phyloP scores from a whole-genome alignment of 176 grass and related monocot genomes.

The Carex cristatella region DNA sequence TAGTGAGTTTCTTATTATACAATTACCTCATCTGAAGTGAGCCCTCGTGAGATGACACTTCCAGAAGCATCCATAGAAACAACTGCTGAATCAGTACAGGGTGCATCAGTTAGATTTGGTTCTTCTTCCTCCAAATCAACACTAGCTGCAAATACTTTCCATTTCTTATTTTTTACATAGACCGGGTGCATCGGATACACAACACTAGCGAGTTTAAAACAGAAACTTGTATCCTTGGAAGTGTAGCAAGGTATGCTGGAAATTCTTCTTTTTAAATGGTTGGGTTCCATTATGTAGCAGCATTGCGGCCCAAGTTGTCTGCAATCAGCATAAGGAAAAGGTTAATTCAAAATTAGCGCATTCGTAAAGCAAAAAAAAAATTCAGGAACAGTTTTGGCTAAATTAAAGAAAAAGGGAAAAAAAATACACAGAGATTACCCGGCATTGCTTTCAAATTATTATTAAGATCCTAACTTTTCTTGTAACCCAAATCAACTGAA shows the following conservation, averaged over 20 bases:
- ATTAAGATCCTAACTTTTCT: neutral
- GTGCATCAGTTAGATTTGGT: slow-evolving; percentile 14
- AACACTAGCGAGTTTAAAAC: slow-evolving; percentile 4
- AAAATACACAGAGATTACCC: neutral
- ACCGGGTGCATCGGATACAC: slow-evolving; percentile 22
- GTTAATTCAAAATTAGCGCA: neutral
- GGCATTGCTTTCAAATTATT: neutral
- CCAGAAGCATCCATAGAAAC: slow-evolving; percentile 28
- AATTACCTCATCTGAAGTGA: slow-evolving; percentile 41
- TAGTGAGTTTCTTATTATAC: neutral
- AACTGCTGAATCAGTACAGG: slow-evolving; percentile 18
- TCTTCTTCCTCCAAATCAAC: slow-evolving; percentile 49
- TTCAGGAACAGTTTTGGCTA: neutral
- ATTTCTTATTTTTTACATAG: slow-evolving; percentile 22
- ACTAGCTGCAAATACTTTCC: slow-evolving; percentile 43
- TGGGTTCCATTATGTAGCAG: neutral
- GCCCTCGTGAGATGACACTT: slow-evolving; percentile 24
- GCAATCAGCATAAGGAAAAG: neutral
- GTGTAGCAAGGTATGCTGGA: slow-evolving; percentile 6
- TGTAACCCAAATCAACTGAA: neutral
- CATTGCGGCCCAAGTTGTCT: slow-evolving; percentile 18
- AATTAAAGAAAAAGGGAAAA: neutral
- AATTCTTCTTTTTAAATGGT: slow-evolving; percentile 6
- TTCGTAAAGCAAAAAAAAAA: neutral
- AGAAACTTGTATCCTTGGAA: slow-evolving; percentile 21